Conservation (phyloP, 768 basidiomycete genomes). For the Coprinellus micaceus region DNA sequence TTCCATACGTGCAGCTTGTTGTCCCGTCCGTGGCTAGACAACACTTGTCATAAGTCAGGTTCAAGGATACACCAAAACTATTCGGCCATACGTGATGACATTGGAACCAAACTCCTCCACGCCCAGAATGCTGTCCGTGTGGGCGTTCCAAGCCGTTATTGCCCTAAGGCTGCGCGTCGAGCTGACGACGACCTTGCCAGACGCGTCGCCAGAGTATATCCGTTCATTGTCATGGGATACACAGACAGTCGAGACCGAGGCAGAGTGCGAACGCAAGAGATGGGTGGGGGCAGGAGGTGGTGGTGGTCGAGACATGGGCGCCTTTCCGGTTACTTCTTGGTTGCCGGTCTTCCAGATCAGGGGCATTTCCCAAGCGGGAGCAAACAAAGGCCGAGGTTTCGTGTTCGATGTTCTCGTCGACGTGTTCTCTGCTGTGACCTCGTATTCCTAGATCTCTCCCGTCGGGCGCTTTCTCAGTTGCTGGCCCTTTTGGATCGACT, state of each 20-base stretch:
- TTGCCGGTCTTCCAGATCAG: background rate
- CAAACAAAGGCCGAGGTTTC: constrained; percentile 5
- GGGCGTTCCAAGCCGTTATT: constrained; percentile 72
- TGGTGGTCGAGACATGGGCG: constrained; percentile 20
- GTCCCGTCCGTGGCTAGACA: constrained; percentile 73
- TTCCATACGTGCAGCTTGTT: constrained; percentile 81
- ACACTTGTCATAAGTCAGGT: background rate
- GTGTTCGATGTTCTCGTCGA: constrained; percentile 8
- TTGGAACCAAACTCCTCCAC: constrained; percentile 66
- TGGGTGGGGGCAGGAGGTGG: constrained; percentile 63
- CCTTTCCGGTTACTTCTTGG: background rate
- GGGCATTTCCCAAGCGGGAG: constrained; percentile 3
- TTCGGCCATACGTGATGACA: constrained; percentile 64
- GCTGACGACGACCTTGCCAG: constrained; percentile 73
- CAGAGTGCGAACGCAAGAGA: constrained; percentile 68
- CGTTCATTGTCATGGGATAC: constrained; percentile 73
- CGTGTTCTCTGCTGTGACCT: constrained; percentile 9
- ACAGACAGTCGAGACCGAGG: constrained; percentile 55
- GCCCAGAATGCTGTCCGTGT: constrained; percentile 72
- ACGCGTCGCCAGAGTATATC: constrained; percentile 82
- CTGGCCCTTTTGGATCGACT: no score
- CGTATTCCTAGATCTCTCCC: no score
- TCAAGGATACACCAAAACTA: background rate
- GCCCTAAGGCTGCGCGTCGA: constrained; percentile 76
- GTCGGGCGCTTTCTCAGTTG: no score